phyloP scores from a whole-genome alignment of 164 flowering plant species.

The Platanus orientalis region DNA sequence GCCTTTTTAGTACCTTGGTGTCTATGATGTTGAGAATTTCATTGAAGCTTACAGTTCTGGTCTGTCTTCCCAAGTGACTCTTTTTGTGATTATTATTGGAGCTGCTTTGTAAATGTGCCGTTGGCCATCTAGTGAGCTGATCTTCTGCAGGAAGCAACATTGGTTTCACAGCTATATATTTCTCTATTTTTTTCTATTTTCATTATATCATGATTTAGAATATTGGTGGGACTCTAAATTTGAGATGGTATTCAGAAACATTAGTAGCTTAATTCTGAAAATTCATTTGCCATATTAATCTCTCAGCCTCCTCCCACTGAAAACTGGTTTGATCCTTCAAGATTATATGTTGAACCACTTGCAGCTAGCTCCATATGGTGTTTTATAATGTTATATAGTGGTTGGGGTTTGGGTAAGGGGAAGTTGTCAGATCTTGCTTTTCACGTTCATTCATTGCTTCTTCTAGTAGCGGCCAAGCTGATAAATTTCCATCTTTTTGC shows the following conservation, averaged over 20 bases:
- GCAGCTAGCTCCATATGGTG: not conserved
- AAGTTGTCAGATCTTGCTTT: not conserved
- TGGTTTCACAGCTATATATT: not conserved
- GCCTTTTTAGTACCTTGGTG: no score
- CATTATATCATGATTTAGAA: not conserved
- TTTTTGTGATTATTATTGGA: no score
- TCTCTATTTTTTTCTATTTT: not conserved
- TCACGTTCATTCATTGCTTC: not conserved
- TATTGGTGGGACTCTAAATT: not conserved
- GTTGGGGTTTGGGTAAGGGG: not conserved
- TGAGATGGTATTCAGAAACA: not conserved
- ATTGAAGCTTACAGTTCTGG: no score
- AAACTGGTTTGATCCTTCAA: not conserved
- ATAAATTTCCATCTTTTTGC: conserved; percentile 25
- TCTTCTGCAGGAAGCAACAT: not conserved
- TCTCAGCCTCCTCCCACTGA: not conserved
- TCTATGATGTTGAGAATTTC: no score
- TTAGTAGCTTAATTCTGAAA: not conserved
- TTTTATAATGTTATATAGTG: not conserved
- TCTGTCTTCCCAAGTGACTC: no score
- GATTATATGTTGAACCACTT: not conserved
- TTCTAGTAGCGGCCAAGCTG: conserved; percentile 5
- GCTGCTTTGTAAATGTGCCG: no score
- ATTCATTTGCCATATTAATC: not conserved
- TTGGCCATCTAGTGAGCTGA: not conserved